Base-by-base conservation (phyloP, 2,329 filamentous ascomycete species). In the Claviceps pusilla region DNA sequence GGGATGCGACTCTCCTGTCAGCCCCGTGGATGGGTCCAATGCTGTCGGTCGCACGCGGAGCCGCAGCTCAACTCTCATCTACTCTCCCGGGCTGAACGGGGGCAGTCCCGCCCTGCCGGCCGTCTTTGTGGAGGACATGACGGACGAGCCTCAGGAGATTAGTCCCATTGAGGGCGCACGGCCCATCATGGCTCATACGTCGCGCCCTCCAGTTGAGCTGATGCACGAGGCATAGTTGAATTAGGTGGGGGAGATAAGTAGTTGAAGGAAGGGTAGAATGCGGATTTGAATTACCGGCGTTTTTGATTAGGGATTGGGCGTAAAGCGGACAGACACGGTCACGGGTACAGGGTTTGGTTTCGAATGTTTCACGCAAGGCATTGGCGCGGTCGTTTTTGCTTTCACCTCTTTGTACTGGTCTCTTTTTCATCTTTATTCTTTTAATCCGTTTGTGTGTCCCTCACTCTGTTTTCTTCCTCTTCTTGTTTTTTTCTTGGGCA, bases 91-190 rank as follows among this genome's bases (percentile, higher is more conserved):
- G n/a, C 74, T 77, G 57, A 72, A 78, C 59, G 76, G 76, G 24
- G 70, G 67, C 55, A 77, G 73, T 64, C 75, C 78, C 5, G 72
- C 75, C 50, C 66, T 86, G 61, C 83, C 83, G 2, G 80, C 79
- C 42, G 83, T 86, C 57, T 77, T 79, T 42, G 81, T 86, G 12
- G 80, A 85, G 61, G 82, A 86, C 63, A 80, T 82, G 73, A 83
- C 81, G 14, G 77, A 80, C 57, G 76, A 73, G 57, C 74, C 74
- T 2, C 68, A 70, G 35, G 69, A 68, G 46, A 62, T 74, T 58
- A 72, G 72, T 63, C 68, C 73, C 16, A 60, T 75, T 51, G 65
- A 73, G 54, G 65, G 54, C 57, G 61, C 63, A 28, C 74, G 71
- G 61, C 72, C 77, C 24, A 77, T 82, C 57, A 65, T 76, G 68